phyloP scores from a whole-genome alignment of 1,284 basidiomycete species.

The Trichosporon sp. region DNA sequence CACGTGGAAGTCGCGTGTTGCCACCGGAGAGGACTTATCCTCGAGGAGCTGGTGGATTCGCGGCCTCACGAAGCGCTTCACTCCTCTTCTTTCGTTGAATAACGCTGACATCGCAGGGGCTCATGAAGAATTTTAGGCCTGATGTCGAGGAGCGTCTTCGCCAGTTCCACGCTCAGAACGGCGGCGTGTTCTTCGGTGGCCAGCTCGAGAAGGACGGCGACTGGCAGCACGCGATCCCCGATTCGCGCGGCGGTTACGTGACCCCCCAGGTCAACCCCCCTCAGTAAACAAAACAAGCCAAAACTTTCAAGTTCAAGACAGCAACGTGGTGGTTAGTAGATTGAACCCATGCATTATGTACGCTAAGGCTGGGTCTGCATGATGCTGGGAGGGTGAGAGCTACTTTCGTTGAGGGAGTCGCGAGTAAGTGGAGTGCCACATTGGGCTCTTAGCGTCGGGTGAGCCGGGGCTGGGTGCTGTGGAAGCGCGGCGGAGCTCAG shows the following conservation, averaged over 20 bases:
- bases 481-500: too few relatives aligned
- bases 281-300: slow-evolving; percentile 5
- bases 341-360: slow-evolving; percentile 13
- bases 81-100: background rate
- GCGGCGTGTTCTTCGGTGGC: slow-evolving; percentile 85
- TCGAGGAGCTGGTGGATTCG: too few relatives aligned
- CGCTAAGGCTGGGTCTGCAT: background rate
- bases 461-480: too few relatives aligned
- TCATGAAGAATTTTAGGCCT: slow-evolving; percentile 94
- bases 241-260: slow-evolving; percentile 61
- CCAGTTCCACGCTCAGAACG: slow-evolving; percentile 69
- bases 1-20: too few relatives aligned
- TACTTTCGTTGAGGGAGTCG: too few relatives aligned
- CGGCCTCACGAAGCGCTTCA: too few relatives aligned
- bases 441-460: too few relatives aligned
- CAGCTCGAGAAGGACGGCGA: slow-evolving; percentile 65
- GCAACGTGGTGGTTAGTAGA: background rate
- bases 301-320: background rate
- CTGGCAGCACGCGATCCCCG: slow-evolving; percentile 66
- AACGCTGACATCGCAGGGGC: slow-evolving; percentile 92
- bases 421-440: background rate
- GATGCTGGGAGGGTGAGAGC: too few relatives aligned
- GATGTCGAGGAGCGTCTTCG: slow-evolving; percentile 83
- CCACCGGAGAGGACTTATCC: too few relatives aligned
- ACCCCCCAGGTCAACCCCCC: slow-evolving; percentile 23